phyloP scores from a whole-genome alignment of 2,329 filamentous ascomycete species.

The Colletotrichum cordylinicola region DNA sequence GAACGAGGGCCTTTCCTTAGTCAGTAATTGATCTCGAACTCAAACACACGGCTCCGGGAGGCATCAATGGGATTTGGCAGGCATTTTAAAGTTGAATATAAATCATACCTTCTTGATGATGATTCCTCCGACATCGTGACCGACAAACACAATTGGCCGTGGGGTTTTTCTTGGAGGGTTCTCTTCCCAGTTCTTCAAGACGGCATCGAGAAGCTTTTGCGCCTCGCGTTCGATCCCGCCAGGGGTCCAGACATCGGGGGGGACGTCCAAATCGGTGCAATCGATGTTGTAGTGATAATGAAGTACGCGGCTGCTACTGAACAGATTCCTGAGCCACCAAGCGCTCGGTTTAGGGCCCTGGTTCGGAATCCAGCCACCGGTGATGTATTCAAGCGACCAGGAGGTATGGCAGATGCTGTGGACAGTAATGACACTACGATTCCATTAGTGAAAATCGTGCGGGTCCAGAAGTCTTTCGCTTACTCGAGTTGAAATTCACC shows the following conservation, averaged over 20 bases:
- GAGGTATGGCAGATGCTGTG: neutral
- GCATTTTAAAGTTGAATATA: too few relatives aligned
- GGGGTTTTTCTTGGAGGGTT: neutral
- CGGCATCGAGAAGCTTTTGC: neutral
- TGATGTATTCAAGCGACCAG: neutral
- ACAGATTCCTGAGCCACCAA: neutral
- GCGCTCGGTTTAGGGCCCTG: neutral
- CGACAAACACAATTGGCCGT: slow-evolving; percentile 6
- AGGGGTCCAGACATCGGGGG: neutral
- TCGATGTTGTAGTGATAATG: neutral
- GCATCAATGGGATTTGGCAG: too few relatives aligned
- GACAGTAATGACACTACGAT: neutral
- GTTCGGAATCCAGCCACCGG: neutral
- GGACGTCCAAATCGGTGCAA: neutral
- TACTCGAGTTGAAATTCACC: too few relatives aligned
- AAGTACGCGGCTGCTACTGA: neutral
- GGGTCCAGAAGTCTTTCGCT: too few relatives aligned
- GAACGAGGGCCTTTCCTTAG: neutral
- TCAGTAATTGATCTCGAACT: too few relatives aligned
- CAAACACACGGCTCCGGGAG: too few relatives aligned
- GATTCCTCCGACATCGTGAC: slow-evolving; percentile 4
- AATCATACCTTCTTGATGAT: slow-evolving; percentile 3
- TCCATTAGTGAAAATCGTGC: too few relatives aligned
- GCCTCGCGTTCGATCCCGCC: neutral
- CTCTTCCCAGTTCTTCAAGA: neutral